phyloP scores from a whole-genome alignment of 495 filamentous ascomycete genomes.

The Podospora tetraspora region DNA sequence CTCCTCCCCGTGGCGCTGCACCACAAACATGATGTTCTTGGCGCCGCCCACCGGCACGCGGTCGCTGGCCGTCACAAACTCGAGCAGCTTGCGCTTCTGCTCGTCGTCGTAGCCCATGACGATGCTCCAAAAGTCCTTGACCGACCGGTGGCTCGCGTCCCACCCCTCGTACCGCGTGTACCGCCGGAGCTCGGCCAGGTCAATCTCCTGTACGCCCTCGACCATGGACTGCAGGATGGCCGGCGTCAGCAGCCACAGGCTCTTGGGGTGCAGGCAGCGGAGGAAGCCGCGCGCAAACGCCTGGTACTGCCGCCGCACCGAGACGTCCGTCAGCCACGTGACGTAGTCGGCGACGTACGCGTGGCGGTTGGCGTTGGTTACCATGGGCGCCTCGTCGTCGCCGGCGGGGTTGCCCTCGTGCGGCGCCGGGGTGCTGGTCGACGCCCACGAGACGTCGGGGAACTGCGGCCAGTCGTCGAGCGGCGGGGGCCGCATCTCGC shows the following conservation, averaged over 20 bases:
- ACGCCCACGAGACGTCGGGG: conserved; percentile 13
- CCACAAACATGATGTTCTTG: conserved; percentile 69
- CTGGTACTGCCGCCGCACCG: conserved; percentile 67
- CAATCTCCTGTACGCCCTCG: conserved; percentile 75
- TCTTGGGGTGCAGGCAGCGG: conserved; percentile 62
- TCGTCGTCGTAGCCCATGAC: conserved; percentile 62
- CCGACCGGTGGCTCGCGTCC: conserved; percentile 56
- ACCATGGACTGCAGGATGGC: conserved; percentile 66
- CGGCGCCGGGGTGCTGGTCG: conserved; percentile 22
- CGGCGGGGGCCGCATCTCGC: conserved; percentile 39
- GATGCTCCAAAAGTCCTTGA: conserved; percentile 79
- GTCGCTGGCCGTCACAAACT: conserved; percentile 93
- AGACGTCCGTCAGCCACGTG: conserved; percentile 72
- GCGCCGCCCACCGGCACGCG: conserved; percentile 82
- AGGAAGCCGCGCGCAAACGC: conserved; percentile 82
- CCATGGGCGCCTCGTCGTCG: conserved; percentile 49
- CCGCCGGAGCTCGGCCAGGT: conserved; percentile 62
- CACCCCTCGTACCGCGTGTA: conserved; percentile 76
- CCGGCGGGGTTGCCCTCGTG: conserved; percentile 26
- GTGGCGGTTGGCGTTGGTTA: conserved; percentile 72
- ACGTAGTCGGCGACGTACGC: conserved; percentile 86
- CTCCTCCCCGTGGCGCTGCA: conserved; percentile 72
- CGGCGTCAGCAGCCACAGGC: conserved; percentile 65
- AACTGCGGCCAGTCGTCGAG: conserved; percentile 39
- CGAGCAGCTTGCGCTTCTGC: conserved; percentile 67